phyloP scores from a whole-genome alignment of 306 rosid genomes.

The Hylodesmum podocarpum region DNA sequence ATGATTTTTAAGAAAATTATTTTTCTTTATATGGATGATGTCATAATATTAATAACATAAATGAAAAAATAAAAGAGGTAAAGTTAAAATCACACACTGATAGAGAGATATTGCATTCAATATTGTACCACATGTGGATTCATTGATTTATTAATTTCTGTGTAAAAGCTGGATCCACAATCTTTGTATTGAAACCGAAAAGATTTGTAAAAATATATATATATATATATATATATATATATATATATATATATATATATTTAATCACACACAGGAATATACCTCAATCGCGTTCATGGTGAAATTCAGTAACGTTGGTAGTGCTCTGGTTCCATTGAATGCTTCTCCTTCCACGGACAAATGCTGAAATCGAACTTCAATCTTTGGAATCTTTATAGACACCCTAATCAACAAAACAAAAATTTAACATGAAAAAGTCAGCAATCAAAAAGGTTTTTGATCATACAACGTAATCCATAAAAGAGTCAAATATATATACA shows the following conservation, averaged over 20 bases:
- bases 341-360: constrained; percentile 69
- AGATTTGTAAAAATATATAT: too few species aligned
- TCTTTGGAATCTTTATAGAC: constrained; percentile 66
- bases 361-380: constrained; percentile 73
- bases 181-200: neutral
- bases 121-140: too few species aligned
- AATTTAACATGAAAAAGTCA: neutral
- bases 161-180: neutral
- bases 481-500: neutral
- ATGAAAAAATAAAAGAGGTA: too few species aligned
- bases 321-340: constrained; percentile 71
- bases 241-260: too few species aligned
- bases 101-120: too few species aligned
- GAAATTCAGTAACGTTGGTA: constrained; percentile 67
- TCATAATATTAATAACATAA: too few species aligned
- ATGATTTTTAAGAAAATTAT: too few species aligned
- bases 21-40: too few species aligned
- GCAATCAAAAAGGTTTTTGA: neutral
- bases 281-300: constrained; percentile 67
- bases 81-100: too few species aligned
- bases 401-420: constrained; percentile 44
- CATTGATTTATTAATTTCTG: too few species aligned
- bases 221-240: too few species aligned
- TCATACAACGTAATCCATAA: neutral
- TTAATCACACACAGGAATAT: neutral